Percentiles rank a stretch among this genome's conserved stretches.
Conservation (phyloP, 768 basidiomycete genomes). For the Ramaria rubella region DNA sequence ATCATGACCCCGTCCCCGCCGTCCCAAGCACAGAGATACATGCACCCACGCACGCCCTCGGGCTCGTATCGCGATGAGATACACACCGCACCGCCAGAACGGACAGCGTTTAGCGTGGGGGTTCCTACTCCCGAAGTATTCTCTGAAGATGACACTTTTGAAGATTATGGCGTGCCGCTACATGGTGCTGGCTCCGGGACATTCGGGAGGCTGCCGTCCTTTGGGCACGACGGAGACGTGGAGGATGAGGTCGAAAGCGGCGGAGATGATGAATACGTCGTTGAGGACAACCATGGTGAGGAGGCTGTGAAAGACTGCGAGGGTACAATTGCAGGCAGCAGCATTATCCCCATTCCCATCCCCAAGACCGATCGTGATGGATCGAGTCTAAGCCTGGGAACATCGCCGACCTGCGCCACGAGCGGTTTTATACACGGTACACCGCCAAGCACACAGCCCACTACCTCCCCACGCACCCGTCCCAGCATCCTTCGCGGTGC, state of each 20-base stretch:
- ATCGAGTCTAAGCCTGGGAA: background rate
- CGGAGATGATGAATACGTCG: background rate
- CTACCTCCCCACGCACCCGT: constrained; percentile 9
- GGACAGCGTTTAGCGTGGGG: background rate
- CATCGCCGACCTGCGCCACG: no score
- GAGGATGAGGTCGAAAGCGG: background rate
- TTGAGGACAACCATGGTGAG: background rate
- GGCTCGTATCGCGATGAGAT: background rate
- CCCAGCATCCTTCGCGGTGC: constrained; percentile 13
- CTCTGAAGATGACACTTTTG: constrained; percentile 1
- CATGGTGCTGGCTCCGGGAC: background rate
- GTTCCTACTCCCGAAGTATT: background rate
- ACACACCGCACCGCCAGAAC: constrained; percentile 4
- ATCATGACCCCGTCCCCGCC: background rate
- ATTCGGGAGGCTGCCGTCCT: background rate
- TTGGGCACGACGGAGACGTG: background rate
- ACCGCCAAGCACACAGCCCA: constrained; percentile 13
- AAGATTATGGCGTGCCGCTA: constrained; percentile 9
- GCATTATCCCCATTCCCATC: background rate
- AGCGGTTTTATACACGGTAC: background rate
- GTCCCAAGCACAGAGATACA: background rate
- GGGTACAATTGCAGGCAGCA: background rate
- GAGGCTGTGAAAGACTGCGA: background rate
- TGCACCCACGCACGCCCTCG: constrained; percentile 2
- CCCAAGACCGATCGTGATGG: background rate